Evolutionary conservation across 148 eudicot genomes (phyloP).

Genomic region (Talinum fruticosum): DNA sequence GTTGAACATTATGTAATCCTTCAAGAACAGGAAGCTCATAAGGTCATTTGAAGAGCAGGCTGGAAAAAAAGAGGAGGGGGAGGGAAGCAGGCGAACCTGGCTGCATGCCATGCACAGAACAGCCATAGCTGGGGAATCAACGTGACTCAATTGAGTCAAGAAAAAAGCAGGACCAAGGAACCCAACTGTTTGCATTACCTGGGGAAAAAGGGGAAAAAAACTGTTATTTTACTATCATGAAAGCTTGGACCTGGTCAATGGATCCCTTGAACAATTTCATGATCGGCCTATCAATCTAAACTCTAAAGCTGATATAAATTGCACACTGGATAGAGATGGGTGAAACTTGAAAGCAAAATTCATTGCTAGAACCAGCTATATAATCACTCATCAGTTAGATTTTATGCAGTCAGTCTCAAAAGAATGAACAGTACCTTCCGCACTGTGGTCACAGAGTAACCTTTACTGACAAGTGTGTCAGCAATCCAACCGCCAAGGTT

Average conservation of each 20-base stretch:
- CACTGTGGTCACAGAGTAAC: conserved; percentile 72
- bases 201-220: conserved; percentile 23
- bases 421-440: conserved; percentile 65
- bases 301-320: not conserved
- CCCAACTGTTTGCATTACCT: conserved; percentile 92
- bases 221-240: not conserved
- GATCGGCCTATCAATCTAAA: not conserved
- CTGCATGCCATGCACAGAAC: conserved; percentile 96
- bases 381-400: not conserved
- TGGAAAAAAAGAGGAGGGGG: not conserved
- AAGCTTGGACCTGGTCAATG: not conserved
- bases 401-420: not conserved
- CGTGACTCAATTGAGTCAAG: conserved; percentile 85
- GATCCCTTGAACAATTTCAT: not conserved
- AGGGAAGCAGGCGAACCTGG: conserved; percentile 47
- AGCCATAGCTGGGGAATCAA: conserved; percentile 89
- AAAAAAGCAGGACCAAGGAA: conserved; percentile 99
- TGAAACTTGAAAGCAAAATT: not conserved
- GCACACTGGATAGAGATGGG: not conserved
- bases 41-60: not conserved
- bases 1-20: not conserved
- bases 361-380: not conserved
- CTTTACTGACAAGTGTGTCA: conserved; percentile 85
- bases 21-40: not conserved
- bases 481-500: conserved; percentile 98